Evolutionary conservation across 352 stramenopile species (phyloP).

Genomic region (Pythium apleroticum): DNA sequence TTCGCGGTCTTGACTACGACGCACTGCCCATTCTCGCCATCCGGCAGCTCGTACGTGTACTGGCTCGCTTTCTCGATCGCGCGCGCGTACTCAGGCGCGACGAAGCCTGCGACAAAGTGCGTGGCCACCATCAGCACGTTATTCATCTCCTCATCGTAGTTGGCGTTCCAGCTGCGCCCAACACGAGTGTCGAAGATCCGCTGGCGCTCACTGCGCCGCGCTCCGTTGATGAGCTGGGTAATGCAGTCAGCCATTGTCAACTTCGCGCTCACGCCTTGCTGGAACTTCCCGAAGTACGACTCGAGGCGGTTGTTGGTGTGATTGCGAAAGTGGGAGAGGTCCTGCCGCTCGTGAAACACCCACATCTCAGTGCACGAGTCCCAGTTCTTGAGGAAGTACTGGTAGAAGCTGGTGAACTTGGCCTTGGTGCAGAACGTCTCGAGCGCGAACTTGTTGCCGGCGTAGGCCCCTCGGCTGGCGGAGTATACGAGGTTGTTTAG

Average conservation of each 20-base stretch:
- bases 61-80: background rate
- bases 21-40: background rate
- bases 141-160: too few relatives aligned
- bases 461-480: slow-evolving; percentile 3
- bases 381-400: slow-evolving; percentile 32
- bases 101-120: too few relatives aligned
- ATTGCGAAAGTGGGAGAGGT: slow-evolving; percentile 29
- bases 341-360: slow-evolving; percentile 17
- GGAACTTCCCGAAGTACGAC: slow-evolving; percentile 33
- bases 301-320: slow-evolving; percentile 37
- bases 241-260: too few relatives aligned
- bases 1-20: background rate
- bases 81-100: too few relatives aligned
- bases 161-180: too few relatives aligned
- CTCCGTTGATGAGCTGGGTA: too few relatives aligned
- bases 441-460: background rate
- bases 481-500: slow-evolving; percentile 30
- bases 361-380: slow-evolving; percentile 23
- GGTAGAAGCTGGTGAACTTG: slow-evolving; percentile 13
- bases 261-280: slow-evolving; percentile 5
- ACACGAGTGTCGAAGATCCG: too few relatives aligned
- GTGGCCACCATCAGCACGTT: too few relatives aligned
- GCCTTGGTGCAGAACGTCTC: slow-evolving; percentile 2
- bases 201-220: too few relatives aligned
- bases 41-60: background rate